These are phyloP conservation scores for Sequoia sempervirens DNA, from an alignment of 75 land plant species.

Conservation along the genomic window DNA sequence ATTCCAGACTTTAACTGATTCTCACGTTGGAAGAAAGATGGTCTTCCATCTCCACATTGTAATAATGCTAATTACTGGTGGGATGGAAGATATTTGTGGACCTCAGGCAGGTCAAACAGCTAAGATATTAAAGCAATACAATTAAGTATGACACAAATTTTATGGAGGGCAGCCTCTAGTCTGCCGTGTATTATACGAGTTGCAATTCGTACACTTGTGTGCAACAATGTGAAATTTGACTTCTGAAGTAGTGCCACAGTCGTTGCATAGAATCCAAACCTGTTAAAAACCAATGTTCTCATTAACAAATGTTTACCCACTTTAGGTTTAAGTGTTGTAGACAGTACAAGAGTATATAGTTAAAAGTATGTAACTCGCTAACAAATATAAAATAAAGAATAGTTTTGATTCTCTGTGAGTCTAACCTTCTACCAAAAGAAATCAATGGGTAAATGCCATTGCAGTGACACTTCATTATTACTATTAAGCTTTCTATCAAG, in stretches of 20 bases:
- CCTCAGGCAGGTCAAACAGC: neutral
- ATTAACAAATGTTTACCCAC: neutral
- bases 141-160: constrained; percentile 7
- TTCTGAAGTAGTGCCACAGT: constrained; percentile 53
- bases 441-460: neutral
- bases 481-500: neutral
- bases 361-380: neutral
- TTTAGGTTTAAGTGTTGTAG: neutral
- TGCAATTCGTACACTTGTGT: constrained; percentile 65
- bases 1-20: neutral
- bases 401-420: neutral
- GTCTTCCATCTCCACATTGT: too few species aligned
- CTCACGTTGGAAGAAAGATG: neutral
- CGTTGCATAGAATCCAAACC: constrained; percentile 88
- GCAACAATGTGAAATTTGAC: constrained; percentile 67
- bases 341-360: neutral
- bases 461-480: neutral
- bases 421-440: neutral
- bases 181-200: constrained; percentile 75
- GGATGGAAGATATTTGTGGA: too few species aligned
- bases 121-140: neutral
- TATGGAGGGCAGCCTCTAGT: constrained; percentile 20
- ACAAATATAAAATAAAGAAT: neutral
- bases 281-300: constrained; percentile 10
- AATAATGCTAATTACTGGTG: too few species aligned